Conservation (phyloP, 495 filamentous ascomycete genomes). For the Talaromyces ruber region DNA sequence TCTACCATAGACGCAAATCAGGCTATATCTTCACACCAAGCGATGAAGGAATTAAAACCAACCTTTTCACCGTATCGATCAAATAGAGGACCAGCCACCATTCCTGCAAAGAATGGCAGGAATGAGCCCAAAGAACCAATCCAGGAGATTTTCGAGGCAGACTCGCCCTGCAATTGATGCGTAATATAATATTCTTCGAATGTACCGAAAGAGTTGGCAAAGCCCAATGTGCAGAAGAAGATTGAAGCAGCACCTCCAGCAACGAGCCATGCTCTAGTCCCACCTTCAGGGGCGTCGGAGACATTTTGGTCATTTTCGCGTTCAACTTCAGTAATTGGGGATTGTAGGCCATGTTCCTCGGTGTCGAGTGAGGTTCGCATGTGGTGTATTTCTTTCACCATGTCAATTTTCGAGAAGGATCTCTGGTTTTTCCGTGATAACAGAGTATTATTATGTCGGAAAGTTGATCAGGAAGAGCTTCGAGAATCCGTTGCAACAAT, state of each 20-base stretch:
- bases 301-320: not conserved
- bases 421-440: not conserved
- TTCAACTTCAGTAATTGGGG: not conserved
- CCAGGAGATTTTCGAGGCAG: constrained; percentile 44
- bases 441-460: not conserved
- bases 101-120: constrained; percentile 36
- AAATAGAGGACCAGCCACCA: constrained; percentile 40
- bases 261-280: constrained; percentile 23
- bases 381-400: not conserved
- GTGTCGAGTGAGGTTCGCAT: not conserved
- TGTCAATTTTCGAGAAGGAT: not conserved
- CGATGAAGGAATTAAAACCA: constrained; percentile 1
- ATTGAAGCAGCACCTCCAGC: constrained; percentile 17
- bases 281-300: constrained; percentile 18
- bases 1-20: constrained; percentile 9
- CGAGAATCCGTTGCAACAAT: not conserved
- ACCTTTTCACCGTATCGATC: constrained; percentile 42
- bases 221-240: constrained; percentile 33
- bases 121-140: constrained; percentile 46
- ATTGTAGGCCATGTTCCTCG: not conserved
- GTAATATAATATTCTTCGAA: constrained; percentile 46
- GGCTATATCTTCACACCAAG: not conserved
- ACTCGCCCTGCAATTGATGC: constrained; percentile 33
- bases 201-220: constrained; percentile 46
- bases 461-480: not conserved